phyloP scores from a whole-genome alignment of 371 early-diverging fungal species.

The Phascolomyces articulosus region DNA sequence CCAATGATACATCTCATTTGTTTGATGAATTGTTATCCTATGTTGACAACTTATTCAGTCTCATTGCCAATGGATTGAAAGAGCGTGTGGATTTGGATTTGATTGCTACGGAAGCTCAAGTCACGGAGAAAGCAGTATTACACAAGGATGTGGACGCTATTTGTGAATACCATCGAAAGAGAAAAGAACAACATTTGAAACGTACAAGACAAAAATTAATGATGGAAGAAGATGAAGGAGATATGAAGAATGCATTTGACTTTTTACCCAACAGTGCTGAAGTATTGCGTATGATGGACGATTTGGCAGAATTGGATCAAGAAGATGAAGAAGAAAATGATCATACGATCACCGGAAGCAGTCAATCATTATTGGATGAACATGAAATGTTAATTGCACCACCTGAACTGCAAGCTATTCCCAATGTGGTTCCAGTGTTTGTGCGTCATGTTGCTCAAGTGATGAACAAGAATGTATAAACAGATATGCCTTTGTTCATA shows the following conservation, averaged over 20 bases:
- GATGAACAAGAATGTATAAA: slow-evolving; percentile 4
- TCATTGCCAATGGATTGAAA: slow-evolving; percentile 24
- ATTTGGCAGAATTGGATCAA: slow-evolving; percentile 24
- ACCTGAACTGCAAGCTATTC: slow-evolving; percentile 22
- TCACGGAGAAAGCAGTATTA: not conserved
- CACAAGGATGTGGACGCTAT: slow-evolving; percentile 21
- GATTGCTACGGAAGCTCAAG: not conserved
- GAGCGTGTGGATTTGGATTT: slow-evolving; percentile 25
- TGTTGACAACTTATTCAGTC: slow-evolving; percentile 24
- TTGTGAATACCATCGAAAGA: slow-evolving; percentile 22
- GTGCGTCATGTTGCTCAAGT: slow-evolving; percentile 8
- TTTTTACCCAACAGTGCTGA: slow-evolving; percentile 16
- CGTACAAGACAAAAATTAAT: slow-evolving; percentile 23
- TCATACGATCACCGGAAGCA: not conserved
- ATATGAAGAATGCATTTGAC: slow-evolving; percentile 12
- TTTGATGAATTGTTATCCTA: slow-evolving; percentile 37
- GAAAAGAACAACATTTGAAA: slow-evolving; percentile 25
- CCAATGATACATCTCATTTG: slow-evolving; percentile 38
- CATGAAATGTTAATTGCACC: slow-evolving; percentile 21
- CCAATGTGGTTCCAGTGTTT: slow-evolving; percentile 24
- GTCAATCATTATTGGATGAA: not conserved
- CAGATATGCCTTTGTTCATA: too few relatives aligned
- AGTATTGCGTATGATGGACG: slow-evolving; percentile 19
- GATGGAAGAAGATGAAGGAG: slow-evolving; percentile 11
- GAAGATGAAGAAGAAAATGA: slow-evolving; percentile 16